Base-by-base conservation (phyloP, 495 filamentous ascomycete genomes). In the Hamigera avellanea region DNA sequence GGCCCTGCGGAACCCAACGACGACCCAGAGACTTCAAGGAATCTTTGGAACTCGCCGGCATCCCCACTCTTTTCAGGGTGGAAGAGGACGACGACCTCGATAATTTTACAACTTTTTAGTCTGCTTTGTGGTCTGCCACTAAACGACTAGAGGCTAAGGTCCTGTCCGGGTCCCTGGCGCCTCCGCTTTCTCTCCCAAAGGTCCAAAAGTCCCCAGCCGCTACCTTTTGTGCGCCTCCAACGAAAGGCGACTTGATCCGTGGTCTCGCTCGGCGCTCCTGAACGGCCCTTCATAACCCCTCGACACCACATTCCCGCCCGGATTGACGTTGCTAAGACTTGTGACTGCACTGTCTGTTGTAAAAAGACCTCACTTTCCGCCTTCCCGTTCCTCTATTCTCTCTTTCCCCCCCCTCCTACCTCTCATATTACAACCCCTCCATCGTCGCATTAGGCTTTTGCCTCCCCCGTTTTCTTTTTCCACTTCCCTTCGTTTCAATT, bases 121-220 rank as follows among this genome's bases (percentile, higher is more conserved):
- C n/a, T n/a, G n/a, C n/a, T n/a, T n/a, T n/a, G n/a, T n/a, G n/a
- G n/a, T n/a, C n/a, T n/a, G n/a, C n/a, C n/a, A n/a, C n/a, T n/a
- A n/a, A n/a, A n/a, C n/a, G n/a, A n/a, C n/a, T n/a, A n/a, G n/a
- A n/a, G 21, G 21, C 4, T 23, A 23, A 23, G 21, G 21, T 4
- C 9, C 21, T 23, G 21, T 23, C n/a, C n/a, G n/a, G 36, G 44
- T 47, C 44, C 44, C 48, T 51, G 42, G 48, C 44, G 48, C 48
- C 37, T 45, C 48, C 48, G 44, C 48, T 51, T 47, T 42, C 39
- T 38, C 36, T 36, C 37, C 12, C 29, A n/a, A n/a, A n/a, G n/a
- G n/a, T 23, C 21, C 21, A 4, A 23, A 23, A 5, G 21, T 23
- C 21, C 21, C 21, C 21, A 23, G 21, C 21, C 21, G 9, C 21